Evolutionary conservation across 805 yeast species (phyloP), one percentile per base, ranked within the genome.

Genomic region (Yarrowia divulgata): DNA sequence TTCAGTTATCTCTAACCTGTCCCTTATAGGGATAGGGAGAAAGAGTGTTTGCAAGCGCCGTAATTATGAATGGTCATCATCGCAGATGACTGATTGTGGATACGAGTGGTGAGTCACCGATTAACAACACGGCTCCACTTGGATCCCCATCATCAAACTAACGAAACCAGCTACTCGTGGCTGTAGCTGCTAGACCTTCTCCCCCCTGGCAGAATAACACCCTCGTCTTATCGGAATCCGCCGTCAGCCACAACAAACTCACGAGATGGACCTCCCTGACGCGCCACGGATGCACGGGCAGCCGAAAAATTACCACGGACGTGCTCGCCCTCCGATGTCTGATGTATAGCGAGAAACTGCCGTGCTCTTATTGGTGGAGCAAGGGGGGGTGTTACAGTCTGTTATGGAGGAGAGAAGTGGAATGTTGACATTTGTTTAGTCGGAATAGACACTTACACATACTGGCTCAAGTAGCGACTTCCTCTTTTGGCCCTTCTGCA

Each of bases 1-100:
- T 54, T 57, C 37, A 42, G 63, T 57, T 57, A 57, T 57, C 63
- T 57, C 63, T 40, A 57, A 40, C 48, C 63, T 40, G 48, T 57
- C 63, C 63, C 48, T 57, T 40, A 23, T 40, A 40, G 62, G 62
- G 16, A 23, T 2, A 23, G 29, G 4, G 29, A 23, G 4, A 23
- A 23, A 23, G 29, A 16, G 16, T 23, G 46, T 39, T 57, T 35
- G 29, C 39, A 57, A 57, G 63, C 63, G 63, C 48, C 63, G 48
- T 40, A 40, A 40, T 39, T 16, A 16, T 23, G 52, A 49, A 49
- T 49, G 54, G 60, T 54, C 60, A 54, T 37, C 45, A 19, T 8
- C 23, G 39, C 43, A 39, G 39, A 4, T 39, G 29, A 23, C 29
- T 23, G 29, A 23, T 9, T n/a, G 23, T 10, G 14, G 16, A 12